Percentiles rank a stretch among this genome's conserved stretches.
Conservation (phyloP, 805 yeast species). For the Lipomyces lipofer region DNA sequence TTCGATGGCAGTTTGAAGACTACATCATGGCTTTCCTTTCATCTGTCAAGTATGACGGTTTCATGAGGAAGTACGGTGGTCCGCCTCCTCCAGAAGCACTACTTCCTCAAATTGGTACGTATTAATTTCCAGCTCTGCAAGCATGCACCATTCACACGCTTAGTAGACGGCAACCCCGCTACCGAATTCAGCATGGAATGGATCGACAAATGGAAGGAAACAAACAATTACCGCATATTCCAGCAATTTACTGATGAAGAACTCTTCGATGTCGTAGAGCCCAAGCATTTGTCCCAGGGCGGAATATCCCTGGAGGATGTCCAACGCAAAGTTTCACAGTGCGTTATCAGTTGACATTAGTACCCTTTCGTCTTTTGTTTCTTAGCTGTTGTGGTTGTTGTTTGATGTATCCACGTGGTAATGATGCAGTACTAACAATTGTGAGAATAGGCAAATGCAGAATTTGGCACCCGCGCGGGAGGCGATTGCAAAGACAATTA, state of each 20-base stretch:
- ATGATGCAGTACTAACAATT: not conserved
- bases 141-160: not conserved
- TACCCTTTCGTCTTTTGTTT: not conserved
- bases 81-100: slow-evolving; percentile 42
- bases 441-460: slow-evolving; percentile 25
- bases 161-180: slow-evolving; percentile 42
- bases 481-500: slow-evolving; percentile 34
- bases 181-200: slow-evolving; percentile 49
- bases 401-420: not conserved
- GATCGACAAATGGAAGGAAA: slow-evolving; percentile 54
- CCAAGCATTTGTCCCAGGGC: slow-evolving; percentile 43
- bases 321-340: slow-evolving; percentile 30
- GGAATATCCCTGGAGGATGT: slow-evolving; percentile 34
- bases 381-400: not conserved
- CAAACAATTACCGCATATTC: slow-evolving; percentile 58
- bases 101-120: slow-evolving; percentile 33
- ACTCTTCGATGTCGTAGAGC: slow-evolving; percentile 61
- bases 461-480: slow-evolving; percentile 34
- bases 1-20: slow-evolving; percentile 86
- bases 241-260: slow-evolving; percentile 64
- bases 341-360: slow-evolving; percentile 5
- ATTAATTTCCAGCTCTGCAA: not conserved
- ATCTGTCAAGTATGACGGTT: slow-evolving; percentile 67
- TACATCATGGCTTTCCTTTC: slow-evolving; percentile 76
- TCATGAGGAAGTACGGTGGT: slow-evolving; percentile 44